A percentile compares a stretch with the other conserved stretches of the same genome.
Evolutionary conservation across 73 alveolate genomes (phyloP).

Genomic region (Durusdinium trenchii): DNA sequence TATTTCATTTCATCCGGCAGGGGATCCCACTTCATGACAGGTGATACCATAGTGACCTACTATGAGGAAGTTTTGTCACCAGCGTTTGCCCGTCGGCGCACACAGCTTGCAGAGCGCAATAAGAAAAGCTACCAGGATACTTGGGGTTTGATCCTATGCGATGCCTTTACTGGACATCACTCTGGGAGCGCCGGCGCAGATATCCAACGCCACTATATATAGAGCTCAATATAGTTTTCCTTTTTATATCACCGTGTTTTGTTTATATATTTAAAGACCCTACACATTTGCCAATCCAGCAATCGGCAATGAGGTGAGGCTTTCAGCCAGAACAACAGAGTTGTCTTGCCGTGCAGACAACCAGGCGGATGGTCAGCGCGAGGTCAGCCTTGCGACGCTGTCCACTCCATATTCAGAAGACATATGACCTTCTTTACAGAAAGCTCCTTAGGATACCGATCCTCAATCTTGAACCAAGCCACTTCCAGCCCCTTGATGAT

Average conservation of each 20-base stretch:
- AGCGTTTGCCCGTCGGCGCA: neutral
- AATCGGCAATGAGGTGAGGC: neutral
- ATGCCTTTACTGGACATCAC: neutral
- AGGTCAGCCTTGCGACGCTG: constrained; percentile 47
- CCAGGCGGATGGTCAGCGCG: constrained; percentile 29
- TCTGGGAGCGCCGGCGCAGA: neutral
- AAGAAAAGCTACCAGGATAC: neutral
- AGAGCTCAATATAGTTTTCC: neutral
- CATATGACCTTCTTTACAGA: neutral
- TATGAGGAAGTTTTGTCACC: neutral
- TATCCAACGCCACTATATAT: neutral
- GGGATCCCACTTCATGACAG: neutral
- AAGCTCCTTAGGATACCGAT: neutral
- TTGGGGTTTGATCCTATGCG: neutral
- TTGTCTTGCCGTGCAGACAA: neutral
- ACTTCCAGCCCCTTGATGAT: neutral
- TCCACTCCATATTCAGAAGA: neutral
- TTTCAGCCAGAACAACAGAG: neutral
- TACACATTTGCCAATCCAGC: neutral
- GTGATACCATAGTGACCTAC: neutral
- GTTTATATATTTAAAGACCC: neutral
- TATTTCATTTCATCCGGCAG: neutral
- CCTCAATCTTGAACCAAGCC: neutral
- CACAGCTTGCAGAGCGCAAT: neutral
- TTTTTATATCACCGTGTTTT: neutral